These are phyloP conservation scores for Lactifluus hygrophoroides DNA, from an alignment of 768 basidiomycete species.

Conservation along the genomic window DNA sequence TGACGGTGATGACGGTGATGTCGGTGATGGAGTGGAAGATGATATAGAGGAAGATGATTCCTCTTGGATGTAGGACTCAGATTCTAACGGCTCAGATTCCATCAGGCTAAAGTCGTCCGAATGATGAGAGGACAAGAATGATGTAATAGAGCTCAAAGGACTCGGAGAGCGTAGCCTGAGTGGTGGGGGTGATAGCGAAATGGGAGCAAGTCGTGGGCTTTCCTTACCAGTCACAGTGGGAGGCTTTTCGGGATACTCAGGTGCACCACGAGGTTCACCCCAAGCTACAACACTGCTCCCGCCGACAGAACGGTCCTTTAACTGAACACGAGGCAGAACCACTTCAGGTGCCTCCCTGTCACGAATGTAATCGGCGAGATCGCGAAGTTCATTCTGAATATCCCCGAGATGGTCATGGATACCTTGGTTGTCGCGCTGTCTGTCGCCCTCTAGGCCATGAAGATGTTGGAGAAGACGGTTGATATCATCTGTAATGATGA, in stretches of 20 bases:
- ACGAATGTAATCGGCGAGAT: conserved; percentile 35
- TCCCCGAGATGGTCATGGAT: conserved; percentile 59
- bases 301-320: conserved; percentile 17
- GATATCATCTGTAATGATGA: conserved; percentile 44
- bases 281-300: conserved; percentile 31
- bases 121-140: conserved; percentile 54
- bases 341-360: conserved; percentile 10
- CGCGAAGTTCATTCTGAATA: conserved; percentile 59
- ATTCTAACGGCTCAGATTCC: conserved; percentile 28
- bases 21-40: conserved; percentile 32
- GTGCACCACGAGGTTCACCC: conserved; percentile 20
- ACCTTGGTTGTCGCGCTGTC: conserved; percentile 57
- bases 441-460: conserved; percentile 54
- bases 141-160: conserved; percentile 30
- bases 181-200: conserved; percentile 38
- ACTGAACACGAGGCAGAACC: background rate
- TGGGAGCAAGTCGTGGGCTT: conserved; percentile 22
- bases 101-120: conserved; percentile 57
- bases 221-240: conserved; percentile 1
- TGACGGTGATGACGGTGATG: conserved; percentile 28
- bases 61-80: conserved; percentile 20
- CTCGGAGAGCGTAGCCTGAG: conserved; percentile 33
- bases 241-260: conserved; percentile 9
- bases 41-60: conserved; percentile 7
- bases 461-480: conserved; percentile 43